A percentile compares a stretch with the other conserved stretches of the same genome.
These are phyloP conservation scores for Ananas comosus DNA, from an alignment of 176 grass and related monocot genomes.

Conservation along the genomic window DNA sequence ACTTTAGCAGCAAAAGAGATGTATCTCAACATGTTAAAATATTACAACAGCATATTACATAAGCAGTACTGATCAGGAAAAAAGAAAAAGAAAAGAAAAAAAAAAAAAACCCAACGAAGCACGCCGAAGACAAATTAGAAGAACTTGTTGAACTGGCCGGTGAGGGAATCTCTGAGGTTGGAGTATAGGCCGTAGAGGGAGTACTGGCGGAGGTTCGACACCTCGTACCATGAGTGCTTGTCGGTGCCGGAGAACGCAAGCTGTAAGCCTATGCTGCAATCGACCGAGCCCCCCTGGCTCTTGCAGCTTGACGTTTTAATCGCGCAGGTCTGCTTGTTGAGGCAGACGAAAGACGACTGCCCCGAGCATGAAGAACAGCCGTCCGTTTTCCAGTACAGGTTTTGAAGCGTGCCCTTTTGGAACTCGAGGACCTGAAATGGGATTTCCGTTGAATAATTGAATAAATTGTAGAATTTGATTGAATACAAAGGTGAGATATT, in stretches of 20 bases:
- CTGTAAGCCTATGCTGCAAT: slow-evolving; percentile 69
- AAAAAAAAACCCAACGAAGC: background rate
- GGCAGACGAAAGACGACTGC: slow-evolving; percentile 47
- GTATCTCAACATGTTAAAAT: background rate
- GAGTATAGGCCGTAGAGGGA: slow-evolving; percentile 70
- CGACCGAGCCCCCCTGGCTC: slow-evolving; percentile 40
- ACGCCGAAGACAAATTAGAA: slow-evolving; percentile 24
- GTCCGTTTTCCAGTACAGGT: slow-evolving; percentile 66
- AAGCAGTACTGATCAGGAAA: background rate
- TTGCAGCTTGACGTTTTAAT: slow-evolving; percentile 38
- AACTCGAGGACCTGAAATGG: slow-evolving; percentile 64
- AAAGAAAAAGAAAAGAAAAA: background rate
- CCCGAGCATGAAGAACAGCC: slow-evolving; percentile 56
- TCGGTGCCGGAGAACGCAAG: slow-evolving; percentile 86
- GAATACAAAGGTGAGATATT: slow-evolving; percentile 3
- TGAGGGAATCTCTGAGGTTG: slow-evolving; percentile 59
- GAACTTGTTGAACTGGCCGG: slow-evolving; percentile 40
- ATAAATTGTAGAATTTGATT: background rate
- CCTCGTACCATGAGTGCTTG: slow-evolving; percentile 91
- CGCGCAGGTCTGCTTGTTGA: slow-evolving; percentile 55
- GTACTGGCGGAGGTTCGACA: slow-evolving; percentile 83
- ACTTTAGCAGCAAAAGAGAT: background rate
- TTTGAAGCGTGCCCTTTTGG: slow-evolving; percentile 72
- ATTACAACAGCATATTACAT: background rate
- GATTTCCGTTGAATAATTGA: background rate